Conservation (phyloP, 2,329 filamentous ascomycete genomes). For the Hypoxylon sp. region DNA sequence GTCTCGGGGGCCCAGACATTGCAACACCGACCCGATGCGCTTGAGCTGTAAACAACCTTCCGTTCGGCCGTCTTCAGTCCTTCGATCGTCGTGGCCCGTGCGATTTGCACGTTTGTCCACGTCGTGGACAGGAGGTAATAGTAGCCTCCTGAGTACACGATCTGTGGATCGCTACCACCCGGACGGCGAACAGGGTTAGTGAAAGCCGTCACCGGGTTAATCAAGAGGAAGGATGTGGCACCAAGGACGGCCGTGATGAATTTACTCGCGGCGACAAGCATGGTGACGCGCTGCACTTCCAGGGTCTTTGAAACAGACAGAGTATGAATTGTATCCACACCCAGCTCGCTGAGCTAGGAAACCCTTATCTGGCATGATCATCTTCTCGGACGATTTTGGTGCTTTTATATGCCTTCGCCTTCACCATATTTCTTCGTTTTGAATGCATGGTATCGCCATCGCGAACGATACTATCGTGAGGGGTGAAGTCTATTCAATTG, state of each 20-base stretch:
- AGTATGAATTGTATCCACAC: slow-evolving; percentile 2
- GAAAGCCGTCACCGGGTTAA: slow-evolving; percentile 54
- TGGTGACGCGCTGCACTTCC: slow-evolving; percentile 14
- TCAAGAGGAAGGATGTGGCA: slow-evolving; percentile 38
- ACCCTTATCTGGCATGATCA: not conserved
- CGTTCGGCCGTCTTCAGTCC: slow-evolving; percentile 68
- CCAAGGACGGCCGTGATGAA: slow-evolving; percentile 38
- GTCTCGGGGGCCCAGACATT: slow-evolving; percentile 73
- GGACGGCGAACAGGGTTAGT: slow-evolving; percentile 67
- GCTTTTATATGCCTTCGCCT: slow-evolving; percentile 12
- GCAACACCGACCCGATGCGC: slow-evolving; percentile 63
- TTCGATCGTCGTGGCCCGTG: slow-evolving; percentile 66
- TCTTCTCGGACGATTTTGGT: not conserved
- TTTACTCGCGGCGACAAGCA: slow-evolving; percentile 23
- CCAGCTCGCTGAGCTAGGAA: not conserved
- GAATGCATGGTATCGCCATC: not conserved
- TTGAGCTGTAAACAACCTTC: slow-evolving; percentile 66
- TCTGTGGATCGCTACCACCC: slow-evolving; percentile 67
- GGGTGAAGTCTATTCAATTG: slow-evolving; percentile 16
- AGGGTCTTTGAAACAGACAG: not conserved
- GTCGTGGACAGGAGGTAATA: slow-evolving; percentile 72
- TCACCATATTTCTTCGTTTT: not conserved
- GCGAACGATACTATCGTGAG: slow-evolving; percentile 4
- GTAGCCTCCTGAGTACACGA: slow-evolving; percentile 65
- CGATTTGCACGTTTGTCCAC: slow-evolving; percentile 69